A percentile compares a stretch with the other conserved stretches of the same genome.
Conservation (phyloP, 148 eudicot species). For the Diospyros kaki region DNA sequence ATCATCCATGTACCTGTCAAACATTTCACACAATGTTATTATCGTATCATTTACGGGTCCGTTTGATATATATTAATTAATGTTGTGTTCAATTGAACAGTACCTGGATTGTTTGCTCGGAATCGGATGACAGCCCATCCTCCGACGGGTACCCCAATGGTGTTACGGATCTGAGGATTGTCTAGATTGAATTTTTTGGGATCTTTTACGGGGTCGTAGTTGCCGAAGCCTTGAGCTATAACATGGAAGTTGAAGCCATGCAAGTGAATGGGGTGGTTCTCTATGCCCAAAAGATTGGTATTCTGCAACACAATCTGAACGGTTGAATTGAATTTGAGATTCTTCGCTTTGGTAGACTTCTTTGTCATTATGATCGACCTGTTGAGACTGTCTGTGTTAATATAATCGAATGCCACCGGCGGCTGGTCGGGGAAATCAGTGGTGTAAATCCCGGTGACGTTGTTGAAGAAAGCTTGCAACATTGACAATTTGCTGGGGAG, state of each 20-base stretch:
- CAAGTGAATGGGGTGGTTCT: conserved; percentile 76
- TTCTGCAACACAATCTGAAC: conserved; percentile 68
- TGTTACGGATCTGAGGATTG: conserved; percentile 64
- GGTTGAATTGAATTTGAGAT: conserved; percentile 46
- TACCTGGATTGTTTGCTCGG: conserved; percentile 66
- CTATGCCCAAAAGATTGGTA: conserved; percentile 38
- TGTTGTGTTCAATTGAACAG: background rate
- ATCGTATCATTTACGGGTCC: no score
- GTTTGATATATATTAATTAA: no score
- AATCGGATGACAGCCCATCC: conserved; percentile 67
- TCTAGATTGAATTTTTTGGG: conserved; percentile 42
- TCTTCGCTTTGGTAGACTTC: conserved; percentile 47
- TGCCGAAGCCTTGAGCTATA: conserved; percentile 66
- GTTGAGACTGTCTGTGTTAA: conserved; percentile 32
- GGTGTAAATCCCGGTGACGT: conserved; percentile 42
- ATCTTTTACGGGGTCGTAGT: conserved; percentile 37
- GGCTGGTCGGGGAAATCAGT: conserved; percentile 51
- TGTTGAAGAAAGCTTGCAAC: conserved; percentile 41
- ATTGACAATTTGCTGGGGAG: conserved; percentile 38
- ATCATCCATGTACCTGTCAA: conserved; percentile 5
- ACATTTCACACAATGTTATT: background rate
- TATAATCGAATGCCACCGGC: conserved; percentile 46
- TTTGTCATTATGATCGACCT: conserved; percentile 28
- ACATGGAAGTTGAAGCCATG: conserved; percentile 74
- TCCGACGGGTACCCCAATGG: conserved; percentile 62